These are phyloP conservation scores for Amanita pseudoporphyria DNA, from an alignment of 768 basidiomycete species.

Conservation along the genomic window DNA sequence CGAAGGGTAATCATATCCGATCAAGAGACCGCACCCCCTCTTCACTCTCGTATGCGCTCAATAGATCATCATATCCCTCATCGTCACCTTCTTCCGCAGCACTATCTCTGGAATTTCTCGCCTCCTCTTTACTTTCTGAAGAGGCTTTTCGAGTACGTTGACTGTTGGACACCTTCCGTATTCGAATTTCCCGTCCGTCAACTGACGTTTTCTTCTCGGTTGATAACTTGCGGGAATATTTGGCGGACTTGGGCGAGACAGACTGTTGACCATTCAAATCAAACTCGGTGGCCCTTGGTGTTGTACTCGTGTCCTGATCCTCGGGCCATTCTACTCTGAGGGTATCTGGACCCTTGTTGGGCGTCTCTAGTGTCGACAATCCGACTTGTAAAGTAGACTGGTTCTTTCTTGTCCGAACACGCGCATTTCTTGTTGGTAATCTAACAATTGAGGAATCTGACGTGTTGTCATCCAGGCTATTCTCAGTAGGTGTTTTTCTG, in stretches of 20 bases:
- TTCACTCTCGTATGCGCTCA: slow-evolving; percentile 80
- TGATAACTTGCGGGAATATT: slow-evolving; percentile 17
- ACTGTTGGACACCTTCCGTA: slow-evolving; percentile 36
- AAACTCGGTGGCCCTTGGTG: slow-evolving; percentile 49
- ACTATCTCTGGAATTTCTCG: slow-evolving; percentile 41
- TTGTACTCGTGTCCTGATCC: slow-evolving; percentile 36
- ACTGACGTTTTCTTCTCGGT: slow-evolving; percentile 21
- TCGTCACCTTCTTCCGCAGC: slow-evolving; percentile 74
- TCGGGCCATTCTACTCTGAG: slow-evolving; percentile 49
- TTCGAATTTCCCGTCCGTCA: slow-evolving; percentile 24
- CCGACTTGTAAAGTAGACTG: slow-evolving; percentile 32
- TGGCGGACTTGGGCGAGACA: slow-evolving; percentile 18
- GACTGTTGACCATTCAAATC: slow-evolving; percentile 23
- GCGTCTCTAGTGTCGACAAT: slow-evolving; percentile 12
- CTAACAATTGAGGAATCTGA: slow-evolving; percentile 40
- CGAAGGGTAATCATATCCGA: too few species aligned
- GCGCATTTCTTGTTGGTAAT: slow-evolving; percentile 28
- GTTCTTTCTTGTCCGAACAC: slow-evolving; percentile 46
- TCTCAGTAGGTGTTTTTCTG: slow-evolving; percentile 23
- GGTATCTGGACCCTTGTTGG: slow-evolving; percentile 33
- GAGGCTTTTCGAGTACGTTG: slow-evolving; percentile 39
- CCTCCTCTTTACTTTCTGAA: slow-evolving; percentile 28
- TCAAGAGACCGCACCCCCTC: slow-evolving; percentile 23
- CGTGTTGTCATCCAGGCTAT: slow-evolving; percentile 25
- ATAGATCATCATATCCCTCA: slow-evolving; percentile 63